These are phyloP conservation scores for Biancaea sappan DNA, from an alignment of 306 rosid species.

Conservation along the genomic window DNA sequence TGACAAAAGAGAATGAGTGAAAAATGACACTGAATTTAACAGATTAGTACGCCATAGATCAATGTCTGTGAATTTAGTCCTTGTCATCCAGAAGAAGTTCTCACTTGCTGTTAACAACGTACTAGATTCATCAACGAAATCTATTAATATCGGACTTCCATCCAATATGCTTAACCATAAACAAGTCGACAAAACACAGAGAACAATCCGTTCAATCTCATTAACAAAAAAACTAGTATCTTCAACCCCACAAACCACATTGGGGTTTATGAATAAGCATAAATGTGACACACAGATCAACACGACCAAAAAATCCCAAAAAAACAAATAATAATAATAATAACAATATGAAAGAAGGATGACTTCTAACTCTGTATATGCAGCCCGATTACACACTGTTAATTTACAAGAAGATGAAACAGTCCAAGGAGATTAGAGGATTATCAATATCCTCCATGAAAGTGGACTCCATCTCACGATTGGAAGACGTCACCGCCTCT, in stretches of 20 bases:
- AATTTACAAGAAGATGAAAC: conserved; percentile 78
- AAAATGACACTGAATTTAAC: too few species aligned
- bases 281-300: neutral
- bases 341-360: too few species aligned
- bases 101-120: too few species aligned
- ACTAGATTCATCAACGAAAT: too few species aligned
- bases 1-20: too few species aligned
- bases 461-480: conserved; percentile 33
- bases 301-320: neutral
- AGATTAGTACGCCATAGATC: too few species aligned
- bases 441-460: conserved; percentile 56
- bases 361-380: too few species aligned
- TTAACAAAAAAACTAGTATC: neutral
- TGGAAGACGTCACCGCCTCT: conserved; percentile 41
- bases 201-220: conserved; percentile 7
- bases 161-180: neutral
- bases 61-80: too few species aligned
- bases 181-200: conserved; percentile 6
- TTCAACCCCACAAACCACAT: conserved; percentile 28
- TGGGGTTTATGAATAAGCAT: conserved; percentile 19
- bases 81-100: too few species aligned
- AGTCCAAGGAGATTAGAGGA: conserved; percentile 82
- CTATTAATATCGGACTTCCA: neutral
- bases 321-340: neutral
- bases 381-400: neutral